Evolutionary conservation across 2,329 filamentous ascomycete species (phyloP).

Genomic region (Parasarocladium wereldwijsianum): DNA sequence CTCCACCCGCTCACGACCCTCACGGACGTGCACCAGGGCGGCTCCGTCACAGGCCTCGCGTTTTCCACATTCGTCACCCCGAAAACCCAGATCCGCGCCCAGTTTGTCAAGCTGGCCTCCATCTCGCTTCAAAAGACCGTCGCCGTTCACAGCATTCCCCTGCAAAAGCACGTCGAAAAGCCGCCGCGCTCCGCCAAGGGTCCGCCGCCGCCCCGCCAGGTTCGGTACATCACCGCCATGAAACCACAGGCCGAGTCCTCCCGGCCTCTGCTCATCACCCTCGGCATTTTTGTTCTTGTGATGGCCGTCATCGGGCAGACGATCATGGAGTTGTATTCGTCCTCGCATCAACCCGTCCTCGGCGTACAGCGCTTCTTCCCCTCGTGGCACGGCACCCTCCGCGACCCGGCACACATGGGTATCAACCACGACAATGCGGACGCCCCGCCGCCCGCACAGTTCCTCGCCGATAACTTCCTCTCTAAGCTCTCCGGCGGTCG

Average conservation of each 20-base stretch:
- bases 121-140: conserved; percentile 69
- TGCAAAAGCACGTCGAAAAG: conserved; percentile 31
- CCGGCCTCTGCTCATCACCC: conserved; percentile 33
- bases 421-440: no score
- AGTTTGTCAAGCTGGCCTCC: conserved; percentile 57
- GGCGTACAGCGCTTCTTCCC: conserved; percentile 43
- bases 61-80: conserved; percentile 44
- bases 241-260: conserved; percentile 38
- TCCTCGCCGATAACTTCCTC: conserved; percentile 18
- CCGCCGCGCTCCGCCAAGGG: conserved; percentile 1
- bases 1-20: conserved; percentile 38
- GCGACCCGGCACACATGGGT: conserved; percentile 11
- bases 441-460: conserved; percentile 11
- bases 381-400: conserved; percentile 20
- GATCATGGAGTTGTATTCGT: conserved; percentile 47
- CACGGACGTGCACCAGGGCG: conserved; percentile 34
- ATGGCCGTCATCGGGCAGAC: conserved; percentile 49
- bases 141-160: conserved; percentile 64
- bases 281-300: conserved; percentile 41
- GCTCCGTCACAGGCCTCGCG: conserved; percentile 42
- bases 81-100: conserved; percentile 23
- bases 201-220: conserved; percentile 27
- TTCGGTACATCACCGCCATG: conserved; percentile 56
- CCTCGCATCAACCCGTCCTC: conserved; percentile 36
- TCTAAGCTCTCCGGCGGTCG: conserved; percentile 21